Conservation (phyloP, 345 rosid genomes). For the Trapa bicornis region DNA sequence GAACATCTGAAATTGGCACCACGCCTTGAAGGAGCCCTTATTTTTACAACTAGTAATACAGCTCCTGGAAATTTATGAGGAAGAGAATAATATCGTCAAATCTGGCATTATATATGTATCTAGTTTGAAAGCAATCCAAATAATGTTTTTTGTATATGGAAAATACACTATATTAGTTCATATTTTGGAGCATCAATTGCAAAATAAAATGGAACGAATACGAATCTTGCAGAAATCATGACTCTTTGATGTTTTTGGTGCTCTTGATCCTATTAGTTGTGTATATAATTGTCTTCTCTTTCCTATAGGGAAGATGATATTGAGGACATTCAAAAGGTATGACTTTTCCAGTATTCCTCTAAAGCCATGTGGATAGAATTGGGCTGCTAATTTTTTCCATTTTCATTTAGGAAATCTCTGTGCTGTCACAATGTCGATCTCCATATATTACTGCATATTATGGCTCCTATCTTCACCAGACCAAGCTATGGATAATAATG, state of each 20-base stretch:
- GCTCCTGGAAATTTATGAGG: not conserved
- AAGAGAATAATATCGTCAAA: too few species aligned
- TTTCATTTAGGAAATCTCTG: constrained; percentile 76
- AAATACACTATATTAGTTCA: too few species aligned
- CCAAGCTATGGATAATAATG: constrained; percentile 98
- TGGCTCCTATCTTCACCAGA: constrained; percentile 94
- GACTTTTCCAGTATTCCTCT: constrained; percentile 8
- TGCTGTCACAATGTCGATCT: constrained; percentile 88
- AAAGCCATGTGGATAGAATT: not conserved
- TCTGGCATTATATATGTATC: too few species aligned
- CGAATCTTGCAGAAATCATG: too few species aligned
- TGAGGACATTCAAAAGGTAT: constrained; percentile 98
- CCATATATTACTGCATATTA: constrained; percentile 91
- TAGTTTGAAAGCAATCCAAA: too few species aligned
- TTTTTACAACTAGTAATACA: too few species aligned
- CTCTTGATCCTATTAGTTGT: not conserved
- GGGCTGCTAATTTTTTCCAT: constrained; percentile 13
- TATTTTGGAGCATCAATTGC: too few species aligned
- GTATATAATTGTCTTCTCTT: constrained; percentile 5
- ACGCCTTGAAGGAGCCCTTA: too few species aligned
- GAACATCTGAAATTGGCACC: not conserved
- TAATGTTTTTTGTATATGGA: too few species aligned
- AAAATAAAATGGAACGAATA: too few species aligned
- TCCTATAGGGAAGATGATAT: constrained; percentile 90
- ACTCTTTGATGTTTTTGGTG: not conserved